Evolutionary conservation across 2,329 filamentous ascomycete species (phyloP), one percentile per base, ranked within the genome.

Genomic region (Verticillium klebahnii): DNA sequence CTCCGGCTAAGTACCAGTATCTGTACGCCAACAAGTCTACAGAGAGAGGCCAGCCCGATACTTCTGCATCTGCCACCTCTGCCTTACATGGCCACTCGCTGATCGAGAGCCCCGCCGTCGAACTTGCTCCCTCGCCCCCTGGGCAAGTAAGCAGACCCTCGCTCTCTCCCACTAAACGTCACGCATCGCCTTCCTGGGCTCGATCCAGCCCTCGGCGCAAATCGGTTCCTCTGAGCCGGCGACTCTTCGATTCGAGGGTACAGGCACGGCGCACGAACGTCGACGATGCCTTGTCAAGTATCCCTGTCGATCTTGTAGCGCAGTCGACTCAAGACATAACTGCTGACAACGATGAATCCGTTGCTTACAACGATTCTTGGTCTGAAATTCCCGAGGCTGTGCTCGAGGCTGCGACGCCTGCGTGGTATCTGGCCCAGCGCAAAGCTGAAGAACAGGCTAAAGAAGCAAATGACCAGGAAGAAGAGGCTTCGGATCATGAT

Each of bases 321-420:
- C 23, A 50, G 45, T 7, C 45, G 8, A 50, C n/a, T 23, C 17
- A 2, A 12, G 45, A 50, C 14, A 1, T 19, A n/a, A 12, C 14
- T 17, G 6, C 37, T 7, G 17, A 40, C 12, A n/a, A 50, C 4
- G 45, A 50, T n/a, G 45, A 50, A 12, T 50, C 45, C n/a, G 19
- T 14, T 23, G 45, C 45, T 23, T 50, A 50, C 45, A 50, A 50
- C 19, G 45, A 50, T 25, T 56, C 54, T 14, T 56, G 54, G 54
- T 56, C 54, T 14, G 31, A 34, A 17, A 34, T 56, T 9, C 54
- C 54, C 2, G 78, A 82, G n/a, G 76, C 72, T 6, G 73, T 85
- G 2, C 76, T 86, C 3, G 76, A 75, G 17, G 81, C 81, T 36
- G 83, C 81, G 4, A 83, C 78, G 1, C 82, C 79, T 1, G 71